Percentiles rank a stretch among this genome's conserved stretches.
Conservation (phyloP, 208 protist genomes). For the Crithidia sp. region DNA sequence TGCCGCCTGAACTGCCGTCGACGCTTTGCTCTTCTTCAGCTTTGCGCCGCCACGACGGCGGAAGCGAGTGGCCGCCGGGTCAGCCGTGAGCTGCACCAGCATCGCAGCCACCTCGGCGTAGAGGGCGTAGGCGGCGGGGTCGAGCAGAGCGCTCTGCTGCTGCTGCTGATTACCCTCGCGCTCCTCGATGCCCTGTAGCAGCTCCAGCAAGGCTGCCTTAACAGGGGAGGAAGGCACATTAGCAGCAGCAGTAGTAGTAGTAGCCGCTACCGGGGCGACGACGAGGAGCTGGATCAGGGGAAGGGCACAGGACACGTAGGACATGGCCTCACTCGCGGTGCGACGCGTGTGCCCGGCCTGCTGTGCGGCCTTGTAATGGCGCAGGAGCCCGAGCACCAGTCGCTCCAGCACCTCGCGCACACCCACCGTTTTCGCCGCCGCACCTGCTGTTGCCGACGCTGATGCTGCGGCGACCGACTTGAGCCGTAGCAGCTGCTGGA, state of each 20-base stretch:
- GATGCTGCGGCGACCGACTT: conserved; percentile 8
- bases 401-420: conserved; percentile 29
- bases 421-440: not conserved
- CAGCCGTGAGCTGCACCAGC: conserved; percentile 48
- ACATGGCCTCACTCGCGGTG: conserved; percentile 15
- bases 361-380: conserved; percentile 15
- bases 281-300: conserved; percentile 33
- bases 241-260: not conserved
- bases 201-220: conserved; percentile 24
- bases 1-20: not conserved
- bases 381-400: conserved; percentile 24
- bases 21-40: conserved; percentile 10
- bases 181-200: conserved; percentile 31
- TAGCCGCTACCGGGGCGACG: not conserved
- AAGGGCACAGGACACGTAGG: conserved; percentile 32
- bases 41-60: conserved; percentile 6
- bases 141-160: not conserved
- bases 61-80: not conserved
- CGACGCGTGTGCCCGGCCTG: not conserved
- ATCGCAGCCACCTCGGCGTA: conserved; percentile 69
- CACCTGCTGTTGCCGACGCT: not conserved
- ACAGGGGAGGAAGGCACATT: conserved; percentile 9
- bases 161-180: conserved; percentile 5
- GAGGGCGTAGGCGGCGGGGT: conserved; percentile 48
- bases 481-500: conserved; percentile 67